Percentiles rank a stretch among this genome's conserved stretches.
Evolutionary conservation across 225 moss, liverwort and hornwort species (phyloP).

Genomic region (Bryum argenteum): DNA sequence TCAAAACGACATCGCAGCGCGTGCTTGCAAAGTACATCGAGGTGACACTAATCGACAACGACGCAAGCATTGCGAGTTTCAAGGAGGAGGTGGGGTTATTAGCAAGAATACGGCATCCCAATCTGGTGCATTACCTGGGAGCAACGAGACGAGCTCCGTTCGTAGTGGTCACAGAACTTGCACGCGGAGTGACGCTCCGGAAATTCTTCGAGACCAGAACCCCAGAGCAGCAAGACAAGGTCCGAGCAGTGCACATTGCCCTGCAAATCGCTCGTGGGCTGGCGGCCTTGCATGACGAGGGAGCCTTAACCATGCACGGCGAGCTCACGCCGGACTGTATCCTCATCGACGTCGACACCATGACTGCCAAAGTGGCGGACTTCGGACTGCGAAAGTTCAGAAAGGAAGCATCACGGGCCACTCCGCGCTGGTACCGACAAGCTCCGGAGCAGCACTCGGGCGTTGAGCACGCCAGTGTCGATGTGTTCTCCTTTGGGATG

Average conservation of each 20-base stretch:
- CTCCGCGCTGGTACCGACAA: constrained; percentile 29
- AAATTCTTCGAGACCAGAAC: background rate
- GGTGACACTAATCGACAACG: constrained; percentile 24
- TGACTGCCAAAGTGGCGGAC: constrained; percentile 44
- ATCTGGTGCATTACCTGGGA: constrained; percentile 44
- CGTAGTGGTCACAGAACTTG: constrained; percentile 40
- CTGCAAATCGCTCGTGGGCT: constrained; percentile 43
- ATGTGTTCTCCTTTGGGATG: constrained; percentile 47
- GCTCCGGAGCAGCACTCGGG: constrained; percentile 42
- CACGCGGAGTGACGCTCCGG: constrained; percentile 34
- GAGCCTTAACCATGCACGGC: constrained; percentile 33
- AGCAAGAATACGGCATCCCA: constrained; percentile 44
- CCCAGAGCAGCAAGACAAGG: background rate
- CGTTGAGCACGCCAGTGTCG: constrained; percentile 28
- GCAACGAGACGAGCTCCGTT: constrained; percentile 31
- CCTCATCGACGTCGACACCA: constrained; percentile 26
- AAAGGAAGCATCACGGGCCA: constrained; percentile 18
- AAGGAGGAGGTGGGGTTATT: constrained; percentile 29
- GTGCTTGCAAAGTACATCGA: constrained; percentile 43
- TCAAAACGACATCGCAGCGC: constrained; percentile 15
- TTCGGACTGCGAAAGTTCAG: constrained; percentile 47
- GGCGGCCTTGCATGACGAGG: constrained; percentile 42
- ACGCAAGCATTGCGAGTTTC: constrained; percentile 21
- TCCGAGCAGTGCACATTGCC: constrained; percentile 26
- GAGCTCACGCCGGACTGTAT: constrained; percentile 52